Conservation (phyloP, 176 grass and related monocot species). For the Cocos nucifera region DNA sequence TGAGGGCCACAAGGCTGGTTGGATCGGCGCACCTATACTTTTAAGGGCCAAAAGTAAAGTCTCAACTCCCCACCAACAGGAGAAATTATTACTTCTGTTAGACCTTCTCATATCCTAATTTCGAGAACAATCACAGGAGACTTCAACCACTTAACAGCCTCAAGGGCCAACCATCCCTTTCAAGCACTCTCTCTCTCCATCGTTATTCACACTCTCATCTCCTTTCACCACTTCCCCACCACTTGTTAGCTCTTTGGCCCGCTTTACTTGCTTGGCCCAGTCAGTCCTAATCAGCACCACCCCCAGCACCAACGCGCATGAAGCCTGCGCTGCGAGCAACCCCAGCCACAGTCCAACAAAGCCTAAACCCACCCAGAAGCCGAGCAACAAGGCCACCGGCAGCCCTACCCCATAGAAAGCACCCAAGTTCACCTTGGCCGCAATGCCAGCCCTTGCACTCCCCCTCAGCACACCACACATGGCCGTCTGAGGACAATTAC, state of each 20-base stretch:
- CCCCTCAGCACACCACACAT: conserved; percentile 86
- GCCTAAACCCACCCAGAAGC: conserved; percentile 52
- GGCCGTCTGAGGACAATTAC: conserved; percentile 86
- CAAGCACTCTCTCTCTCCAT: too few relatives aligned
- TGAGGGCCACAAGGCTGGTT: too few relatives aligned
- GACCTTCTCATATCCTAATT: too few relatives aligned
- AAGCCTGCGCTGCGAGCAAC: conserved; percentile 72
- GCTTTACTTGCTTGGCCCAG: conserved; percentile 55
- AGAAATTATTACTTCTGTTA: too few relatives aligned
- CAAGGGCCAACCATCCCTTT: too few relatives aligned
- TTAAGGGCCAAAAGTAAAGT: too few relatives aligned
- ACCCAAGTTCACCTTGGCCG: conserved; percentile 73
- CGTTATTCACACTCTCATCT: too few relatives aligned
- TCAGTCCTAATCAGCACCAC: conserved; percentile 49
- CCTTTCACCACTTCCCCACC: too few relatives aligned
- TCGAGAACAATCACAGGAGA: too few relatives aligned
- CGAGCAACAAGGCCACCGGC: conserved; percentile 67
- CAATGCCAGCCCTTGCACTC: conserved; percentile 54
- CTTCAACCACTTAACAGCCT: too few relatives aligned
- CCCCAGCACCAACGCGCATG: conserved; percentile 59
- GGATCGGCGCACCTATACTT: too few relatives aligned
- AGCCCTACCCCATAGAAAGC: conserved; percentile 94
- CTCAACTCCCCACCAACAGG: too few relatives aligned
- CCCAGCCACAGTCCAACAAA: conserved; percentile 87
- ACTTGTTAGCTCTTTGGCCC: conserved; percentile 54